Conservation (phyloP, 2,329 filamentous ascomycete species). For the Pseudogymnoascus destructans region DNA sequence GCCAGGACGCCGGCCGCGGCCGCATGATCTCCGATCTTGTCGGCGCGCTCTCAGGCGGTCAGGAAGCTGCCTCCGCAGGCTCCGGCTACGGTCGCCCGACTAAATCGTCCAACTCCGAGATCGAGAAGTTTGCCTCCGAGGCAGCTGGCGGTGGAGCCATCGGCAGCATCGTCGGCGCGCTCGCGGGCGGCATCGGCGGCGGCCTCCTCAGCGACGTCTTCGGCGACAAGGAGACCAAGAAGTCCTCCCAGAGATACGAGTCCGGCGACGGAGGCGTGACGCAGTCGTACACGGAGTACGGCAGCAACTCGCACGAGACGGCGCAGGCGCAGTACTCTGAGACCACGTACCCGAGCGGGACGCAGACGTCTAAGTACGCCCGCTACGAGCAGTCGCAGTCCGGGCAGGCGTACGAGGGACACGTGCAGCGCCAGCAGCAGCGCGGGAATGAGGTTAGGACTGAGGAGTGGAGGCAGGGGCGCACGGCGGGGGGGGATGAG, state of each 20-base stretch:
- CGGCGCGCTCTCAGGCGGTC: slow-evolving; percentile 32
- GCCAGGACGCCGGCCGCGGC: slow-evolving; percentile 39
- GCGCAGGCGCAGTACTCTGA: slow-evolving; percentile 30
- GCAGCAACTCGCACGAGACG: slow-evolving; percentile 31
- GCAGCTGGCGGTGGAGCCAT: slow-evolving; percentile 51
- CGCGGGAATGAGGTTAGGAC: slow-evolving; percentile 25
- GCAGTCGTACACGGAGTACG: slow-evolving; percentile 48
- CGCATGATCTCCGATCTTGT: slow-evolving; percentile 46
- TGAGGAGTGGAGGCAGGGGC: slow-evolving; percentile 17
- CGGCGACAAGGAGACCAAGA: slow-evolving; percentile 41
- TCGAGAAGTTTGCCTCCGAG: slow-evolving; percentile 42
- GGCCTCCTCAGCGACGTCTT: slow-evolving; percentile 53
- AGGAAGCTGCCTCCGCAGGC: slow-evolving; percentile 18
- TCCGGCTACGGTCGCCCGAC: slow-evolving; percentile 18
- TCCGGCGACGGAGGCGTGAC: slow-evolving; percentile 45
- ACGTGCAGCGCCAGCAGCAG: slow-evolving; percentile 46
- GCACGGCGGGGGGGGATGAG: slow-evolving; percentile 16
- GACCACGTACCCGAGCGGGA: slow-evolving; percentile 44
- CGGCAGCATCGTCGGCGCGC: slow-evolving; percentile 56
- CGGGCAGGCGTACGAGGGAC: slow-evolving; percentile 28
- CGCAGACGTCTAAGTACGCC: slow-evolving; percentile 44
- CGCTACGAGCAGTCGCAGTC: slow-evolving; percentile 41
- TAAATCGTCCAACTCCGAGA: slow-evolving; percentile 22
- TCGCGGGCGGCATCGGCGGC: slow-evolving; percentile 52
- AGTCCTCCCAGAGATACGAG: slow-evolving; percentile 22